Percentiles rank a stretch among this genome's conserved stretches.
These are phyloP conservation scores for Trichoderma harzianum DNA, from an alignment of 2,329 filamentous ascomycete genomes.

Conservation along the genomic window DNA sequence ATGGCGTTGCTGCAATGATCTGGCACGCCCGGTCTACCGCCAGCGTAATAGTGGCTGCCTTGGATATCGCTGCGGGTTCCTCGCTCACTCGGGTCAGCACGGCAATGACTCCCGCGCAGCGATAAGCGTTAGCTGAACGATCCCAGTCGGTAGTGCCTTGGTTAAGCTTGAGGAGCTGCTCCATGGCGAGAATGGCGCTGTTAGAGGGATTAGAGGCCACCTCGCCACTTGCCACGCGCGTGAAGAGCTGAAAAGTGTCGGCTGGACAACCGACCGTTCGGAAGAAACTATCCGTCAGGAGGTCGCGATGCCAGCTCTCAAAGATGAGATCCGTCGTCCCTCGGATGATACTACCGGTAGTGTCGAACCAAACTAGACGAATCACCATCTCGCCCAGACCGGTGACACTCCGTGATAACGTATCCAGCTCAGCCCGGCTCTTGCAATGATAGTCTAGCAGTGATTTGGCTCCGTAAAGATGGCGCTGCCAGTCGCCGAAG, in stretches of 20 bases:
- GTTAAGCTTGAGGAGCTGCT: constrained; percentile 25
- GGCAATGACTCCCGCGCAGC: constrained; percentile 36
- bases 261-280: constrained; percentile 36
- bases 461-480: constrained; percentile 39
- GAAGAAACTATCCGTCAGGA: constrained; percentile 34
- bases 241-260: constrained; percentile 37
- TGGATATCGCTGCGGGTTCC: not conserved
- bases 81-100: constrained; percentile 22
- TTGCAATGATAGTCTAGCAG: constrained; percentile 40
- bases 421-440: constrained; percentile 32
- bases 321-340: constrained; percentile 32
- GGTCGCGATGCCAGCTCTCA: constrained; percentile 39
- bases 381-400: constrained; percentile 38
- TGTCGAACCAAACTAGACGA: constrained; percentile 41
- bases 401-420: constrained; percentile 31
- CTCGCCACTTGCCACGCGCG: constrained; percentile 30
- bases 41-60: constrained; percentile 24
- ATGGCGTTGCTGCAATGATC: constrained; percentile 30
- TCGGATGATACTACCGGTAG: constrained; percentile 29
- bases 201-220: constrained; percentile 16
- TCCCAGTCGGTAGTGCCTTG: constrained; percentile 23
- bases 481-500: constrained; percentile 38
- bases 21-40: constrained; percentile 36
- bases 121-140: constrained; percentile 30
- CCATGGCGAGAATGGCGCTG: constrained; percentile 27